Conservation (phyloP, 305 asterid genomes). For the Fraxinus dipetala region DNA sequence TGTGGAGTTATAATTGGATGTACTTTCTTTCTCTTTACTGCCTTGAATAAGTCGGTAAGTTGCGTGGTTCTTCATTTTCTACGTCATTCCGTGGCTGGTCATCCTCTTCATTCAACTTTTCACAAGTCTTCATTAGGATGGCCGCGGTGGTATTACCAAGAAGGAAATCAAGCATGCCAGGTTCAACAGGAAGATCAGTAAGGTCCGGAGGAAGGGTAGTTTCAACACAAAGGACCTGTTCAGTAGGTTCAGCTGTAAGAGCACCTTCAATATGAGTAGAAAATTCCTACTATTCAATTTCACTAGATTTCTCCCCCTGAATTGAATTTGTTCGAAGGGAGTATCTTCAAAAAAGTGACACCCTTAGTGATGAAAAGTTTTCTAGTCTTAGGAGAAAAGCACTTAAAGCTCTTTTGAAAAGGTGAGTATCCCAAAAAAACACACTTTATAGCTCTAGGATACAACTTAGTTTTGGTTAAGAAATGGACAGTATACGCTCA, state of each 20-base stretch:
- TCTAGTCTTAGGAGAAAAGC: not conserved
- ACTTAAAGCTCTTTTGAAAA: not conserved
- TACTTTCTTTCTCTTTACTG: not conserved
- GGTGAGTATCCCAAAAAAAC: not conserved
- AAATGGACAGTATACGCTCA: not conserved
- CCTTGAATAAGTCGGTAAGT: not conserved
- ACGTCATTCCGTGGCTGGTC: not conserved
- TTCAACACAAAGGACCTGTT: not conserved
- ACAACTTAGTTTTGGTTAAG: not conserved
- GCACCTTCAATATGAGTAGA: not conserved
- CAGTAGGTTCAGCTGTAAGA: not conserved
- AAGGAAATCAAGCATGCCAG: not conserved
- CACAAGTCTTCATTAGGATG: not conserved
- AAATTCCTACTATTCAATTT: not conserved
- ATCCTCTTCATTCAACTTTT: too few relatives aligned
- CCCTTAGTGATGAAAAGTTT: not conserved
- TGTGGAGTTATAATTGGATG: too few relatives aligned
- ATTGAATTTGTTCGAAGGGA: not conserved
- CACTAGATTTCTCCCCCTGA: not conserved
- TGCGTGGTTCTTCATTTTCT: not conserved
- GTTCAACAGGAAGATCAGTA: too few relatives aligned
- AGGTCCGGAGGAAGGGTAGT: too few relatives aligned
- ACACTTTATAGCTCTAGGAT: not conserved
- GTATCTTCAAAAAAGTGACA: not conserved
- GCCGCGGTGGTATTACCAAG: not conserved